A percentile compares a stretch with the other conserved stretches of the same genome.
These are phyloP conservation scores for Neonectria magnoliae DNA, from an alignment of 2,329 filamentous ascomycete species.

Conservation along the genomic window DNA sequence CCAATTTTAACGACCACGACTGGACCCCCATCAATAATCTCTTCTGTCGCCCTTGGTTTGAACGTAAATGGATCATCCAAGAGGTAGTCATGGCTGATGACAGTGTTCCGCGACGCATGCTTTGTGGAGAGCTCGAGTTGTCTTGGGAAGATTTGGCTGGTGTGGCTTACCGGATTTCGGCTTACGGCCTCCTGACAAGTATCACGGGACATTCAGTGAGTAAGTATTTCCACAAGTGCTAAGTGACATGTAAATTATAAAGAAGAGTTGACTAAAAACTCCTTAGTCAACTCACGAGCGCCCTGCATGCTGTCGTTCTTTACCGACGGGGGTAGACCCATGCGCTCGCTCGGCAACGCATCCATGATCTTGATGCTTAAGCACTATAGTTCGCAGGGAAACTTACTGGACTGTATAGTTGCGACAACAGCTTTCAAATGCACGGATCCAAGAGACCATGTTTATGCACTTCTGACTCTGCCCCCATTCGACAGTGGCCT, in stretches of 20 bases:
- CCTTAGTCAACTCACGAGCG: not conserved
- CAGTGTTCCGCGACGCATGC: not conserved
- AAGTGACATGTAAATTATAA: not conserved
- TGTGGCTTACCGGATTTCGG: not conserved
- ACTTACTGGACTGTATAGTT: slow-evolving; percentile 1
- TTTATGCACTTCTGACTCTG: slow-evolving; percentile 8
- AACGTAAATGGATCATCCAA: slow-evolving; percentile 14
- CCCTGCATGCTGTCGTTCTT: slow-evolving; percentile 5
- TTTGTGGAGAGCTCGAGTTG: slow-evolving; percentile 7
- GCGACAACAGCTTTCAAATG: slow-evolving; percentile 7
- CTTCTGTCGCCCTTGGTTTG: slow-evolving; percentile 9
- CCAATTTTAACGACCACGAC: slow-evolving; percentile 7
- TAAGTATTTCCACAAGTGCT: not conserved
- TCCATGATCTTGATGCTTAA: slow-evolving; percentile 4
- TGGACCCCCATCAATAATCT: slow-evolving; percentile 4
- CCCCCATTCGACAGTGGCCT: not conserved
- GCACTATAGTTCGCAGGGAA: not conserved
- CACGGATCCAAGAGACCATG: slow-evolving; percentile 1
- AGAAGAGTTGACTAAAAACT: not conserved
- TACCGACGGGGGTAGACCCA: not conserved
- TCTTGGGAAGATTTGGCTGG: slow-evolving; percentile 3
- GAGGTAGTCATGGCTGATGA: slow-evolving; percentile 3
- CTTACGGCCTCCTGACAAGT: not conserved
- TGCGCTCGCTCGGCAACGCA: not conserved
- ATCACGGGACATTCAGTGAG: not conserved